phyloP scores from a whole-genome alignment of 192 early-diverging fungal species.

The Backusella australiensis region DNA sequence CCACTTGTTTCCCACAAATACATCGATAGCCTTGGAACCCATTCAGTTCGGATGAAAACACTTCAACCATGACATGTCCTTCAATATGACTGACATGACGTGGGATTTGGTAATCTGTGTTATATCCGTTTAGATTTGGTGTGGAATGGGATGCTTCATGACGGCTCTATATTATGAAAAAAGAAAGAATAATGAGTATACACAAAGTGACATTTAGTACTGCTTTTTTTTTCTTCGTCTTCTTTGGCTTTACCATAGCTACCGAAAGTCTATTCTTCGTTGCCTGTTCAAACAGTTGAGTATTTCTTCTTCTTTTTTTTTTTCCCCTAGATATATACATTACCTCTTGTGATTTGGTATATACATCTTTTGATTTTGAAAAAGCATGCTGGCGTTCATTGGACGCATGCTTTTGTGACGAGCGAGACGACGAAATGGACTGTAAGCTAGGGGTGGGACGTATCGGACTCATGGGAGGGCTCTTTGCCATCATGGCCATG shows the following conservation, averaged over 20 bases:
- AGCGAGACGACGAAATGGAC: not conserved
- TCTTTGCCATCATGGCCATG: slow-evolving; percentile 7
- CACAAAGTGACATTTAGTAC: slow-evolving; percentile 9
- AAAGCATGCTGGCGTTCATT: not conserved
- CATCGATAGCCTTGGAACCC: slow-evolving; percentile 26
- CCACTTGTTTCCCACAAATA: slow-evolving; percentile 24
- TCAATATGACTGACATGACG: slow-evolving; percentile 14
- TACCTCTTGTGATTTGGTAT: not conserved
- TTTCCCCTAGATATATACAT: not conserved
- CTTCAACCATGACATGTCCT: slow-evolving; percentile 24
- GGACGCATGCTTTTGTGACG: not conserved
- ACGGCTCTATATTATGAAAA: not conserved
- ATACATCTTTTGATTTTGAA: not conserved
- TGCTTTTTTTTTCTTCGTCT: not conserved
- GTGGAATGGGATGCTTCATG: not conserved
- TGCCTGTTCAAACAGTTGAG: not conserved
- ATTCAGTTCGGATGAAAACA: slow-evolving; percentile 18
- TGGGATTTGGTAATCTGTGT: not conserved
- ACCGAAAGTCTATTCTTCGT: slow-evolving; percentile 10
- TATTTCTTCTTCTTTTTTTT: not conserved
- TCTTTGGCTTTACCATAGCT: slow-evolving; percentile 17
- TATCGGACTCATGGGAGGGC: not conserved
- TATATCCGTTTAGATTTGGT: not conserved
- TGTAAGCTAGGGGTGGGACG: not conserved
- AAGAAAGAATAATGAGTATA: not conserved